Evolutionary conservation across 768 basidiomycete species (phyloP).

Genomic region (Kwoniella sp.): DNA sequence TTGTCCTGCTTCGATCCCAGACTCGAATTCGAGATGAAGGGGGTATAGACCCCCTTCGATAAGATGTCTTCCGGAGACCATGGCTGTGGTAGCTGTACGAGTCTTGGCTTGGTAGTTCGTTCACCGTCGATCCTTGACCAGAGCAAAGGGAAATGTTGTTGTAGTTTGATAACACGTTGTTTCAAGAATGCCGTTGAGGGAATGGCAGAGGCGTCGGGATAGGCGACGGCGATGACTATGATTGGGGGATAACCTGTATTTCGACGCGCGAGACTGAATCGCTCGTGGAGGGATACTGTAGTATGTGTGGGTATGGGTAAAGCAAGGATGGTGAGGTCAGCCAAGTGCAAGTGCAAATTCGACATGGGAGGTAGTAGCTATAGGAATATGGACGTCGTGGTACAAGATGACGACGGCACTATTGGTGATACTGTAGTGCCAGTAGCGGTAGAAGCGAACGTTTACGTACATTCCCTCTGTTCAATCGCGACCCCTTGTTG

Average conservation of each 20-base stretch:
- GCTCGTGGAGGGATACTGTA: slow-evolving; percentile 28
- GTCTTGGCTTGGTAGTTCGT: slow-evolving; percentile 14
- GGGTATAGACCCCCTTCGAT: neutral
- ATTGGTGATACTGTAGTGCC: too few species aligned
- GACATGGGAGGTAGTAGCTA: too few species aligned
- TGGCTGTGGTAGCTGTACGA: neutral
- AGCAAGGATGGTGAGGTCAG: too few species aligned
- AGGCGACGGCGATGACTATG: slow-evolving; percentile 9
- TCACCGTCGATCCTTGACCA: slow-evolving; percentile 6
- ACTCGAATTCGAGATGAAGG: too few species aligned
- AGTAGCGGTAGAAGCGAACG: neutral
- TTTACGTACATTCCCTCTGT: neutral
- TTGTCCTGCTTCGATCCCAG: too few species aligned
- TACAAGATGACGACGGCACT: neutral
- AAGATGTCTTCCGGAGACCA: slow-evolving; percentile 23
- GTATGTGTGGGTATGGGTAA: neutral
- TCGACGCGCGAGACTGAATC: slow-evolving; percentile 21
- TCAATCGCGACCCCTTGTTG: neutral
- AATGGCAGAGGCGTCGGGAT: slow-evolving; percentile 1
- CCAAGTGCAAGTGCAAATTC: too few species aligned
- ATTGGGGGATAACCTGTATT: slow-evolving; percentile 9
- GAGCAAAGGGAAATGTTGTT: slow-evolving; percentile 27
- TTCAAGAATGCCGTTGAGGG: slow-evolving; percentile 10
- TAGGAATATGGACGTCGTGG: too few species aligned
- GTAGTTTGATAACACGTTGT: slow-evolving; percentile 14